Conservation (phyloP, 306 rosid genomes). For the peach (Prunus persica) region Prunus_persica_NCBIv2 NC_034013.1:3457501-3458000, state of each 20-base stretch:
- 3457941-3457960: slow-evolving; percentile 36
- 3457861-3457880: slow-evolving; percentile 28
- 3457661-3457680: background rate
- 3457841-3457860: background rate
- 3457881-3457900: slow-evolving; percentile 54
- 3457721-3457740: slow-evolving; percentile 7
- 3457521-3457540: background rate
- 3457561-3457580: slow-evolving; percentile 19
- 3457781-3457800: slow-evolving; percentile 37
- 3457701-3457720: background rate
- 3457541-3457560: slow-evolving; percentile 22
- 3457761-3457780: slow-evolving; percentile 20
- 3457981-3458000: slow-evolving; percentile 32
- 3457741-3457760: slow-evolving; percentile 40
- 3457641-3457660: background rate
- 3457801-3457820: slow-evolving; percentile 33
- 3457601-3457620: slow-evolving; percentile 28
- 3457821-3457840: slow-evolving; percentile 33
- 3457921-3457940: slow-evolving; percentile 53
- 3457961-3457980: slow-evolving; percentile 33
- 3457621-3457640: background rate
- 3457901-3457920: slow-evolving; percentile 44
- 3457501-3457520: too few species aligned
- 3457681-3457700: background rate
- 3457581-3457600: slow-evolving; percentile 18